Evolutionary conservation across 1,284 basidiomycete genomes (phyloP), one percentile per base, ranked within the genome.

Genomic region (Malassezia arunalokei): DNA sequence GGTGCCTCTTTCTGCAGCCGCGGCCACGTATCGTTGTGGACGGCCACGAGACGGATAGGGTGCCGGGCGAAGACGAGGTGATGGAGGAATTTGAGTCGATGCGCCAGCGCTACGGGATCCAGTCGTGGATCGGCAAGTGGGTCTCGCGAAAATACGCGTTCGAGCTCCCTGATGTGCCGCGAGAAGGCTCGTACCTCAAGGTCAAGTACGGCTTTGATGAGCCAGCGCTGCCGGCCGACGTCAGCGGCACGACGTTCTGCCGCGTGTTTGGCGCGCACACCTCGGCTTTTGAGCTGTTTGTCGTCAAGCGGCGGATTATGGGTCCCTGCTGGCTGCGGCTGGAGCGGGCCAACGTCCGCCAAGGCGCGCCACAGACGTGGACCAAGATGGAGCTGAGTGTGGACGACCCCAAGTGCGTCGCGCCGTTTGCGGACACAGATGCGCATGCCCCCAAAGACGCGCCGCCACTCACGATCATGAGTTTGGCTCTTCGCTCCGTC

Each of bases 311-410:
- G 33, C 90, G 89, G 75, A 95, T 98, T 59, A 96, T 95, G 87
- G 94, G 94, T 3, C 91, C 94, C 0, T 98, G 94, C 73, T 98
- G 92, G 94, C 78, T 99, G 45, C 80, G 85, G 55, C 80, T 99
- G 59, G 83, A 9, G 75, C 80, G 41, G 76, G 87, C 17, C 83
- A 83, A 65, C 85, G 15, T 91, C 87, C 48, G 54, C 9, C 56
- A 51, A 20, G 60, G 58, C 29, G 50, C 62, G 40, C 57, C 63
- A 28, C 52, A 67, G 48, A 65, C 62, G 20, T 70, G 67, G 66
- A 63, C 62, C 48, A 92, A 94, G 76, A 77, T 94, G 27, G 92
- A 98, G 76, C 85, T 83, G n/a, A 82, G 80, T 0, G 84, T 91
- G 9, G 76, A 80, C 11, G 81, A 90, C 64, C 89, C 90, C 1